Evolutionary conservation across 169 alveolate genomes (phyloP), one percentile per base, ranked within the genome.

Genomic region (Eimeria zaria): DNA sequence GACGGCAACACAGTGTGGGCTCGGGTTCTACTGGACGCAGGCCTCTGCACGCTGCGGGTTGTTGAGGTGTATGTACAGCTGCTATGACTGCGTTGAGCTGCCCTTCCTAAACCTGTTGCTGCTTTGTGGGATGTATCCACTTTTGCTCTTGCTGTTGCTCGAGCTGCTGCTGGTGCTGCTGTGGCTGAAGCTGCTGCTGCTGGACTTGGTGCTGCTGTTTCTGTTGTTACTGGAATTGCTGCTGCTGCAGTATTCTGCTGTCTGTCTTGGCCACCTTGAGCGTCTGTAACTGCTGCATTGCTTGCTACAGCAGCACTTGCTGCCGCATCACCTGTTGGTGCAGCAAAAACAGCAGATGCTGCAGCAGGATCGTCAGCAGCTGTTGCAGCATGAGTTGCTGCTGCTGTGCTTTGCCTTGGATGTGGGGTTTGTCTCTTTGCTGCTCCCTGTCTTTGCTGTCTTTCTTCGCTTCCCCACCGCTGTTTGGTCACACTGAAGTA

Each of bases 41-140:
- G 39, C 36, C 41, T 39, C 39, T 20, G 18, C 9, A 44, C 85
- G 39, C 53, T 44, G 58, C 58, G 85, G 27, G 62, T 5, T 1
- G 30, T 44, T 74, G 85, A 39, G 39, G 60, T 24, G 85, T 74
- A 74, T 24, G 85, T 39, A n/a, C 84, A 73, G 55, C 84, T 73
- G 36, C 85, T 74, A 14, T 74, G 27, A 24, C 85, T 74, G 8
- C 85, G 58, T 24, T 74, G 53, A 20, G 85, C 30, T 39, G 85
- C 85, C 22, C 85, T 20, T 0, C 85, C 22, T 16, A 12, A 7
- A 7, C 78, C 22, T 11, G 7, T 67, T 67, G 8, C 14, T 67
- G 78, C 11, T 67, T 46, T 67, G 20, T 11, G 27, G 27, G 16
- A 18, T 39, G 39, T 24, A 24, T 0, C 36, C 6, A 41, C 87